Evolutionary conservation across 176 grass and related monocot species (phyloP).

Genomic region (Lolium multiflorum): DNA sequence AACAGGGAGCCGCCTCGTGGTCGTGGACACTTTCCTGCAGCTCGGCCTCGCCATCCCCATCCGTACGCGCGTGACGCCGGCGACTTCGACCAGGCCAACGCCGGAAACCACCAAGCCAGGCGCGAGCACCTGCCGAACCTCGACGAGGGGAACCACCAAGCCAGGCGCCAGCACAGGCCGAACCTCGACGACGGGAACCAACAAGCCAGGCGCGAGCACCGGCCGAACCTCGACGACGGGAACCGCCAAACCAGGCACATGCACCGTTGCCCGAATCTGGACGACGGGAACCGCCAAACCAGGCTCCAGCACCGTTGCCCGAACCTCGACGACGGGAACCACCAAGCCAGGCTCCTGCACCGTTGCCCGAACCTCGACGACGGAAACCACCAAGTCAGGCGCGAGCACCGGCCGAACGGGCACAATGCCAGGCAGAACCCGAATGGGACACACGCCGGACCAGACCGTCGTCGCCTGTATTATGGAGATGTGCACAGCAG

Average conservation of each 20-base stretch:
- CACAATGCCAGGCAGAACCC: background rate
- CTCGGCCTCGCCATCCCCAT: background rate
- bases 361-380: background rate
- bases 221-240: no score
- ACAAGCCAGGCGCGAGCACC: no score
- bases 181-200: no score
- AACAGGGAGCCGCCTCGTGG: background rate
- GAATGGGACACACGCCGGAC: background rate
- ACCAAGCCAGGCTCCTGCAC: background rate
- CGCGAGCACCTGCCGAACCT: background rate
- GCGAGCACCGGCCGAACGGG: background rate
- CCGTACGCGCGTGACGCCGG: slow-evolving; percentile 14
- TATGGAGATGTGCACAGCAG: background rate
- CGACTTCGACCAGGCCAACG: background rate
- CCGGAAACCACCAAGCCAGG: background rate
- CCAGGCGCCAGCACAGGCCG: no score
- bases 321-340: no score
- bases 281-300: background rate
- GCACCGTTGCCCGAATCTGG: background rate
- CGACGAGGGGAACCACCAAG: no score
- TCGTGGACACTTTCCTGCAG: background rate
- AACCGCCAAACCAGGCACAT: background rate
- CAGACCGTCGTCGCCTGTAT: background rate
- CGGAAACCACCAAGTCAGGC: background rate
- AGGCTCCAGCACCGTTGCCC: background rate